Conservation (phyloP, 2,329 filamentous ascomycete genomes). For the Pseudodiploospora longispora region DNA sequence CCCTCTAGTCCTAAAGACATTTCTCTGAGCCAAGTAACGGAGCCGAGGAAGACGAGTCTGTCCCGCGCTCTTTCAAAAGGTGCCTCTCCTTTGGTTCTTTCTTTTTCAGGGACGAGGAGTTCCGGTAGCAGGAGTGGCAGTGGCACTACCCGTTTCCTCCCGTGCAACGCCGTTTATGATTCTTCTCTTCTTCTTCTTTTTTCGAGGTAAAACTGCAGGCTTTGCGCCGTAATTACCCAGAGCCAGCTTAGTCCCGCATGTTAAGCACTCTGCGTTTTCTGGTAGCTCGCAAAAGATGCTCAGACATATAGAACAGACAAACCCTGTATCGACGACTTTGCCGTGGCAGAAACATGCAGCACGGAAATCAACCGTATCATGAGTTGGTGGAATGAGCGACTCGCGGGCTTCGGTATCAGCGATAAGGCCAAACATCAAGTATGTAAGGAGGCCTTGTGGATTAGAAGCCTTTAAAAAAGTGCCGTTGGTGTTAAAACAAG, state of each 20-base stretch:
- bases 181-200: conserved; percentile 72
- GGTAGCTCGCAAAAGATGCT: conserved; percentile 78
- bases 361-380: conserved; percentile 86
- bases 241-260: conserved; percentile 72
- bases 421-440: conserved; percentile 89
- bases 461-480: conserved; percentile 45
- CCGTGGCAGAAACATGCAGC: conserved; percentile 98
- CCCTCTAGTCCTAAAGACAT: conserved; percentile 17
- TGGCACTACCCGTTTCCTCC: conserved; percentile 52
- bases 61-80: too few species aligned
- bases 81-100: background rate
- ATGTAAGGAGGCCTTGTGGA: conserved; percentile 72
- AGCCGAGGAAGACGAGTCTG: too few species aligned
- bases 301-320: conserved; percentile 91
- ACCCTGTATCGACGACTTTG: conserved; percentile 82
- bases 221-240: conserved; percentile 68
- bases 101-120: conserved; percentile 44
- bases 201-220: conserved; percentile 64
- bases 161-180: conserved; percentile 41
- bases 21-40: background rate
- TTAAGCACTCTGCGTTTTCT: conserved; percentile 62
- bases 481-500: conserved; percentile 55
- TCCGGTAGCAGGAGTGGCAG: conserved; percentile 48
- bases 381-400: conserved; percentile 68
- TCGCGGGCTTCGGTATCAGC: conserved; percentile 50